Conservation (phyloP, 1,284 basidiomycete genomes). For the Leccinum variabile region DNA sequence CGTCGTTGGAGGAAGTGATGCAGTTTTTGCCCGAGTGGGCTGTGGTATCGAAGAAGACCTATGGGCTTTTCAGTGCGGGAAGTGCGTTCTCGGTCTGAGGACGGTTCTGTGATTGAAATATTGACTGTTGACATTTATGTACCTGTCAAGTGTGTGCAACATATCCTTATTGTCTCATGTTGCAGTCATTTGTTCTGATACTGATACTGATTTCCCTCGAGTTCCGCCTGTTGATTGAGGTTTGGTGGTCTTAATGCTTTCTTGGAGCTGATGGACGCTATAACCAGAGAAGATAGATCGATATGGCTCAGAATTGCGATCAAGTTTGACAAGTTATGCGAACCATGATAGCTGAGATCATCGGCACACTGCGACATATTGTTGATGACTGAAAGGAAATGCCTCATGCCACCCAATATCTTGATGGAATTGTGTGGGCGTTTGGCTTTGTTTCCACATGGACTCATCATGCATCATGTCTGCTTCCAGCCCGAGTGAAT, state of each 20-base stretch:
- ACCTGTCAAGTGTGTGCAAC: too few species aligned
- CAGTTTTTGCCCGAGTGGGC: conserved; percentile 70
- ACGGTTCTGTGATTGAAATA: neutral
- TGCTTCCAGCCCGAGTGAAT: too few species aligned
- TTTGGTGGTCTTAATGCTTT: neutral
- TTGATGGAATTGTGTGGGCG: too few species aligned
- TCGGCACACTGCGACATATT: neutral
- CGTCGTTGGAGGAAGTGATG: conserved; percentile 70
- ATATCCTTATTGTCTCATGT: too few species aligned
- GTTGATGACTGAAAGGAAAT: neutral
- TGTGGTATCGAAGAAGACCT: conserved; percentile 51
- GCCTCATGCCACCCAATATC: too few species aligned
- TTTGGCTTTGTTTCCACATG: neutral
- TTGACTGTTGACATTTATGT: neutral
- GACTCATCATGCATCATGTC: too few species aligned
- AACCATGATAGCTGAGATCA: neutral
- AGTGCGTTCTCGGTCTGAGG: conserved; percentile 40
- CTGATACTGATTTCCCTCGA: neutral
- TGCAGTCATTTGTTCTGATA: too few species aligned
- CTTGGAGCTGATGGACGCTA: neutral
- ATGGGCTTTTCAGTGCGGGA: conserved; percentile 60
- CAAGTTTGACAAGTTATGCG: neutral
- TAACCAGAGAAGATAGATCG: too few species aligned
- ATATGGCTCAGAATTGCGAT: too few species aligned
- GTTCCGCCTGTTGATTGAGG: neutral